These are phyloP conservation scores for Claviceps sp. DNA, from an alignment of 2,329 filamentous ascomycete genomes.

Conservation along the genomic window DNA sequence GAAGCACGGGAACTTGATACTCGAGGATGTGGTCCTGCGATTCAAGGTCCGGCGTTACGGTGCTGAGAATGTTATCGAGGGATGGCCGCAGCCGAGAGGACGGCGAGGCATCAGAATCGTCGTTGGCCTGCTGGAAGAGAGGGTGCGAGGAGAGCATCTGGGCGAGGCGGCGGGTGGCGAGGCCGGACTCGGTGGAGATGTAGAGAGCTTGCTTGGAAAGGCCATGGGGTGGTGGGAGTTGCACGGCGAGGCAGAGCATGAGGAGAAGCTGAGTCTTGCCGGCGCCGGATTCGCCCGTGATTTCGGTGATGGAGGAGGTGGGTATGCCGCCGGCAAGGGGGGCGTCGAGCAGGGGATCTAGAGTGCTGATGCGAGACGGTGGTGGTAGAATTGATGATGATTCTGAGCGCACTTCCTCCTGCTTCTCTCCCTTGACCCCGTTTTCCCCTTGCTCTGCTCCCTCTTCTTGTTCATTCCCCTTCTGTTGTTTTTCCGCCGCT, in stretches of 20 bases:
- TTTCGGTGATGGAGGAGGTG: conserved; percentile 69
- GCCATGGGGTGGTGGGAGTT: conserved; percentile 63
- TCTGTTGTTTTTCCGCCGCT: background rate
- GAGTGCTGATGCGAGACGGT: conserved; percentile 51
- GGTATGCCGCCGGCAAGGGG: conserved; percentile 67
- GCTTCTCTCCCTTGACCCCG: background rate
- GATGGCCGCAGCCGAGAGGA: conserved; percentile 33
- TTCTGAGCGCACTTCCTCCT: background rate
- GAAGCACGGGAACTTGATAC: conserved; percentile 81
- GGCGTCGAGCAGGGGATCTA: conserved; percentile 60
- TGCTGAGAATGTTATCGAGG: conserved; percentile 64
- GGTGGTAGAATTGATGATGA: background rate
- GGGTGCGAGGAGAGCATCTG: conserved; percentile 65
- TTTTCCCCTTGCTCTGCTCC: background rate
- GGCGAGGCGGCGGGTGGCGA: conserved; percentile 67
- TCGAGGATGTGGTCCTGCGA: conserved; percentile 88
- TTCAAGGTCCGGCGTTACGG: conserved; percentile 79
- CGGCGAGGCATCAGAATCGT: conserved; percentile 6
- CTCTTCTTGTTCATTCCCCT: background rate
- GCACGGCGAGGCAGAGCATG: conserved; percentile 68
- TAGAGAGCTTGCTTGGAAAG: conserved; percentile 69
- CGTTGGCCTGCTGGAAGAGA: conserved; percentile 28
- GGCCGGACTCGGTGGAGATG: conserved; percentile 79
- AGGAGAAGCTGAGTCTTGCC: conserved; percentile 94
- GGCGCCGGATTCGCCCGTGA: conserved; percentile 84